Evolutionary conservation across 306 rosid genomes (phyloP).

Genomic region (Notholithocarpus densiflorus): DNA sequence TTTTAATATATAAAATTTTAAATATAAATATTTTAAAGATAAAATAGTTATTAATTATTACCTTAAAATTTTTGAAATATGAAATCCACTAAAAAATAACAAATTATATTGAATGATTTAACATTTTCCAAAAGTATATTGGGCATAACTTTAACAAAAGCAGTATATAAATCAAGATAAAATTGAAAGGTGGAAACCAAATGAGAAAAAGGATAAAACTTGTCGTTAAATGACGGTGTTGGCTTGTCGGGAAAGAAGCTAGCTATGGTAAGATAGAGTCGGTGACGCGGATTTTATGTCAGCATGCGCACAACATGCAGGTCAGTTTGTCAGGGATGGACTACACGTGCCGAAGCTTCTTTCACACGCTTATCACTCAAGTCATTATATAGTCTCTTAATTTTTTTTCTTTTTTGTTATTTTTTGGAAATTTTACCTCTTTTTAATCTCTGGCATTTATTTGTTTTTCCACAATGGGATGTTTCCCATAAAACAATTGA

Average conservation of each 20-base stretch:
- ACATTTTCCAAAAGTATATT: no score
- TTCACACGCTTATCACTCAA: background rate
- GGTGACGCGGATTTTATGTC: constrained; percentile 30
- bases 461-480: background rate
- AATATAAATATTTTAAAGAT: no score
- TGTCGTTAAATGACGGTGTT: constrained; percentile 6
- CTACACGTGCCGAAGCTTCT: constrained; percentile 50
- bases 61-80: no score
- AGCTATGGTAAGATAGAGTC: background rate
- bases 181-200: background rate
- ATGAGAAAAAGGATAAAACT: background rate
- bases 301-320: constrained; percentile 13
- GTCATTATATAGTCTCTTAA: background rate
- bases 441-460: background rate
- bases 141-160: no score
- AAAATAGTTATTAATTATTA: no score
- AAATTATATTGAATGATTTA: no score
- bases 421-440: background rate
- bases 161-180: no score
- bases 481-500: background rate
- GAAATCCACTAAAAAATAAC: no score
- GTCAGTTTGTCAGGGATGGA: constrained; percentile 18
- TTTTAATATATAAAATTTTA: no score
- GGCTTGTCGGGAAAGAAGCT: constrained; percentile 16
- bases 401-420: no score